phyloP scores from a whole-genome alignment of 257 asterid species.

The Mitragyna speciosa region DNA sequence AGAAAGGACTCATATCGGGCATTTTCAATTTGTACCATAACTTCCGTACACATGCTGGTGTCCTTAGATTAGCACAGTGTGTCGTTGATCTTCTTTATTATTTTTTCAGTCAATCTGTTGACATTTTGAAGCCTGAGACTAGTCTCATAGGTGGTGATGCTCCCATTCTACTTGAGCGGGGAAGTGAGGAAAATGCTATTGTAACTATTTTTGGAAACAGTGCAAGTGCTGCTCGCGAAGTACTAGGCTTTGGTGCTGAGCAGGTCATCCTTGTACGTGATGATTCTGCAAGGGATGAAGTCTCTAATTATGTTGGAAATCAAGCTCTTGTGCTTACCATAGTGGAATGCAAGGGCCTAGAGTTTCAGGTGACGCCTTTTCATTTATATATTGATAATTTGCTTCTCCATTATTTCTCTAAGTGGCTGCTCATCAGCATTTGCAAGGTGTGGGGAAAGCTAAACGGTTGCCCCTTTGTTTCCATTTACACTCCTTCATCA shows the following conservation, averaged over 20 bases:
- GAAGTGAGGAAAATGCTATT: constrained; percentile 51
- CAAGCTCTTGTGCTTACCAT: constrained; percentile 63
- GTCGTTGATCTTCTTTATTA: constrained; percentile 50
- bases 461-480: background rate
- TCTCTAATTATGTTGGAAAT: constrained; percentile 38
- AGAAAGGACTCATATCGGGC: constrained; percentile 48
- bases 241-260: constrained; percentile 68
- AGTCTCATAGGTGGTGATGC: constrained; percentile 66
- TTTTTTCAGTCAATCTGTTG: constrained; percentile 58
- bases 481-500: no score
- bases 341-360: constrained; percentile 71
- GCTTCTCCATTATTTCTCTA: background rate
- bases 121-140: constrained; percentile 51
- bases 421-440: no score
- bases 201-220: constrained; percentile 51
- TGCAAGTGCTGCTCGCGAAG: constrained; percentile 31
- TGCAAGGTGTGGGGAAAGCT: background rate
- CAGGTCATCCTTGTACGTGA: constrained; percentile 67
- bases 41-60: constrained; percentile 70
- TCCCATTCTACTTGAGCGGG: constrained; percentile 55
- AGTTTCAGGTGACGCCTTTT: constrained; percentile 50
- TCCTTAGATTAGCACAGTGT: constrained; percentile 62
- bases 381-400: background rate
- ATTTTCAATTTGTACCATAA: constrained; percentile 50
- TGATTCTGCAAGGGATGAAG: constrained; percentile 42